Evolutionary conservation across 2,329 filamentous ascomycete species (phyloP).

Genomic region (Monilinia polystroma): DNA sequence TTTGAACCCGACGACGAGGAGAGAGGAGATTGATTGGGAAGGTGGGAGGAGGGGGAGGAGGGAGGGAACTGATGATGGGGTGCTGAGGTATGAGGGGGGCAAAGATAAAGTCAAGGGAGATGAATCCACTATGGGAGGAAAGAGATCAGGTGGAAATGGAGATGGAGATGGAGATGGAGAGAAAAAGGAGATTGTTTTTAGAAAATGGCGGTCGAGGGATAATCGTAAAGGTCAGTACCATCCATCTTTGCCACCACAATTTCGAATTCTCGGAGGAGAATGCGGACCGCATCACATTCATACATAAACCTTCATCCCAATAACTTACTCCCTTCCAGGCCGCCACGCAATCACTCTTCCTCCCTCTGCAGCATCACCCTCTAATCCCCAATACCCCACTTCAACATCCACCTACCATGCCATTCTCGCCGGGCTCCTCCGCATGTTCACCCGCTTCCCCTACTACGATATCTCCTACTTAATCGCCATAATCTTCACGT

Average conservation of each 20-base stretch:
- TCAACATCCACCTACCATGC: constrained; percentile 38
- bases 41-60: background rate
- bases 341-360: constrained; percentile 45
- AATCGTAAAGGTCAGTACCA: constrained; percentile 45
- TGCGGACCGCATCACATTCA: constrained; percentile 1
- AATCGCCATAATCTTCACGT: constrained; percentile 53
- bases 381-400: constrained; percentile 31
- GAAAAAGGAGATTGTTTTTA: constrained; percentile 8
- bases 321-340: constrained; percentile 28
- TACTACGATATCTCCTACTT: constrained; percentile 58
- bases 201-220: constrained; percentile 47
- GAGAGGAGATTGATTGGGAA: constrained; percentile 22
- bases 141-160: no score
- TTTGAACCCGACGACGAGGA: constrained; percentile 49
- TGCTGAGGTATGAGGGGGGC: background rate
- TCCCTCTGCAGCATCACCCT: constrained; percentile 26
- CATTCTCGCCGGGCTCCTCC: constrained; percentile 42
- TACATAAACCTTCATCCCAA: background rate
- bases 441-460: constrained; percentile 52
- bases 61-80: no score
- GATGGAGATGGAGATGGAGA: background rate
- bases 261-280: background rate
- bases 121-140: no score
- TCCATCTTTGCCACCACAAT: background rate
- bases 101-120: constrained; percentile 12